These are phyloP conservation scores for Aspergillus incahuasiensis DNA, from an alignment of 495 filamentous ascomycete species.

Conservation along the genomic window DNA sequence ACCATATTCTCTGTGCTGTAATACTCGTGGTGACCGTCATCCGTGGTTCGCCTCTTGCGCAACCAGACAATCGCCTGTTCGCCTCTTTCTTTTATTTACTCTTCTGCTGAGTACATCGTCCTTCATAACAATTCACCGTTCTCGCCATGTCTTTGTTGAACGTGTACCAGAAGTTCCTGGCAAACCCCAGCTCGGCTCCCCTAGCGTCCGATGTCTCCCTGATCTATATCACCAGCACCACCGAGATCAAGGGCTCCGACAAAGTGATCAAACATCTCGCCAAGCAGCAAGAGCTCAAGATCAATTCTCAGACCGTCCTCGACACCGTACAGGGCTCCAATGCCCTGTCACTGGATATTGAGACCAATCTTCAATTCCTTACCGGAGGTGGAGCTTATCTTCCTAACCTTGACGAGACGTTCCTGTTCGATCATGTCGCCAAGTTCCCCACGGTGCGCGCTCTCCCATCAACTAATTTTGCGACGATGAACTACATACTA, in stretches of 20 bases:
- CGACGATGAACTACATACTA: not conserved
- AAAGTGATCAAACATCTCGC: conserved; percentile 75
- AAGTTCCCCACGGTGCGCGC: conserved; percentile 70
- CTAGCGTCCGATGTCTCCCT: conserved; percentile 69
- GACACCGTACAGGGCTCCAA: conserved; percentile 64
- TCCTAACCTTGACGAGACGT: conserved; percentile 89
- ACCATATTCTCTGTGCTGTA: not conserved
- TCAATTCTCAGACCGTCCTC: conserved; percentile 71
- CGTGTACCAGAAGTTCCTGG: conserved; percentile 75
- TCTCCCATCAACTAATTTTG: not conserved
- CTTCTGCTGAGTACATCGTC: conserved; percentile 7
- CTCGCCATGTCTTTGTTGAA: conserved; percentile 55
- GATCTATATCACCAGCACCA: conserved; percentile 90
- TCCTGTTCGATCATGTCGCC: conserved; percentile 77
- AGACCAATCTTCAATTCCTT: conserved; percentile 79
- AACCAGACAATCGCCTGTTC: conserved; percentile 7
- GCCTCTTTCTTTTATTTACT: conserved; percentile 8
- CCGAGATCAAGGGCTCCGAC: conserved; percentile 60
- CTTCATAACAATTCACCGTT: conserved; percentile 12
- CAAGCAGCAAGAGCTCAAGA: conserved; percentile 61
- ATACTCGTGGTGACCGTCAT: not conserved
- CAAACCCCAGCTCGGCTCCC: conserved; percentile 57
- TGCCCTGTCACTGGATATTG: conserved; percentile 68
- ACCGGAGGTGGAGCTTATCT: conserved; percentile 81
- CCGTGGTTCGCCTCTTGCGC: conserved; percentile 16